Base-by-base conservation (phyloP, 441 rosid genomes). In the Breynia disticha region DNA sequence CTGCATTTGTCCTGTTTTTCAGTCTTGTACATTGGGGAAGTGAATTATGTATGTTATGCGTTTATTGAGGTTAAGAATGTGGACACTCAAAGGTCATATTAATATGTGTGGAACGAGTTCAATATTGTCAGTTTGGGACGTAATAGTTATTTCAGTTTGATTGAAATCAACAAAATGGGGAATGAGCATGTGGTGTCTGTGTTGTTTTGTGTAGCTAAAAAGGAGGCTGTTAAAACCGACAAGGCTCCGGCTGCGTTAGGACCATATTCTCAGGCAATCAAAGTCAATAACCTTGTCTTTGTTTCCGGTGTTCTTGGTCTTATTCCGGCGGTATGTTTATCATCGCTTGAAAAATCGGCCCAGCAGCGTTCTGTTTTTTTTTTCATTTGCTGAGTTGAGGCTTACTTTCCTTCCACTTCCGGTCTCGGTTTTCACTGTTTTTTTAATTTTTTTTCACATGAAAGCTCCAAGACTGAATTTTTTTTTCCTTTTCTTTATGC, bases 221-320 rank as follows among this genome's bases (percentile, higher is more conserved):
- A 89, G 68, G 95, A 81, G 72, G 85, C 74, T 50, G 87, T 84
- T 52, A 67, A 66, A 41, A 84, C 97, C 3, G 83, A 84, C 32
- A 86, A 89, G 67, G 97, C 99, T 60, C 96, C 96, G 9, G 97
- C 95, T 24, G 97, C 96, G 4, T 57, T 86, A 54, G 99, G 99
- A 63, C 96, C 96, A 0, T 89, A 93, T 76, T 83, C 96, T 59
- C 96, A 89, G 79, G 97, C 95, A 3, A 84, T 89, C 65, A 89
- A 84, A 69, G 77, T 82, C 63, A 75, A 86, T 70, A 76, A 93
- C 61, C 76, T 84, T 66, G 54, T 93, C 54, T 93, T 86, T 64
- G 71, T 84, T 44, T 93, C 97, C 2, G 95, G 97, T 65, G 88
- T 80, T 66, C 79, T 84, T 42, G 96, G 97, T 61, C 93, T 86